Evolutionary conservation across 2,329 filamentous ascomycete genomes (phyloP).

Genomic region (Aspergillus costaricaensis): DNA sequence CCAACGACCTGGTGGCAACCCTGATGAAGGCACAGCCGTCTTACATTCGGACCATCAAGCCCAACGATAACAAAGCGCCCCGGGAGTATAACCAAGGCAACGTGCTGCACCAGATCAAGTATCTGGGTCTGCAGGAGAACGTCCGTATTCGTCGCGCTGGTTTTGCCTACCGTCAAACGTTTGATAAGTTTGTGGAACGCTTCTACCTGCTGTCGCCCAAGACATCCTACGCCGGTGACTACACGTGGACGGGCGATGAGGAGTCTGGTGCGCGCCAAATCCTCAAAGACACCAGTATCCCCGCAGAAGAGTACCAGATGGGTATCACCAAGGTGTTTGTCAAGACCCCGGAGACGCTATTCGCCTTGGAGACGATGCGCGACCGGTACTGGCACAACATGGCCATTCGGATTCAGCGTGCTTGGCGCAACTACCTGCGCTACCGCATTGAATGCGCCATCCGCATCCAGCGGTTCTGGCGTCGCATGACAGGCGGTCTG

Average conservation of each 20-base stretch:
- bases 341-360: slow-evolving; percentile 95
- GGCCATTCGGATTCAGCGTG: slow-evolving; percentile 94
- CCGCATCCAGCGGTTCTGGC: slow-evolving; percentile 92
- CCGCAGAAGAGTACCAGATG: slow-evolving; percentile 93
- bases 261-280: slow-evolving; percentile 89
- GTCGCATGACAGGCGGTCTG: slow-evolving; percentile 85
- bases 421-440: slow-evolving; percentile 93
- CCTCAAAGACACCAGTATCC: slow-evolving; percentile 93
- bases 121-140: slow-evolving; percentile 98
- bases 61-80: slow-evolving; percentile 97
- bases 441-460: slow-evolving; percentile 92
- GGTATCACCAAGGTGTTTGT: slow-evolving; percentile 97
- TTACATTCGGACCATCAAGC: slow-evolving; percentile 98
- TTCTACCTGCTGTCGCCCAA: slow-evolving; percentile 95
- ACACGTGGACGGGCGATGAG: slow-evolving; percentile 89
- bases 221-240: slow-evolving; percentile 94
- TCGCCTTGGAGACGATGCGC: slow-evolving; percentile 95
- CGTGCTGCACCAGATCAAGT: slow-evolving; percentile 97
- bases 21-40: slow-evolving; percentile 97
- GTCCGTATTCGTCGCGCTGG: slow-evolving; percentile 94
- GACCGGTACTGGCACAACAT: slow-evolving; percentile 99
- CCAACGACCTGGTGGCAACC: slow-evolving; percentile 91
- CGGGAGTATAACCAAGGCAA: slow-evolving; percentile 89
- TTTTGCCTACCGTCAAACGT: slow-evolving; percentile 94
- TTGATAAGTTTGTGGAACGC: slow-evolving; percentile 96